phyloP scores from a whole-genome alignment of 352 stramenopile genomes.

The Thraustochytrium striatum region DNA sequence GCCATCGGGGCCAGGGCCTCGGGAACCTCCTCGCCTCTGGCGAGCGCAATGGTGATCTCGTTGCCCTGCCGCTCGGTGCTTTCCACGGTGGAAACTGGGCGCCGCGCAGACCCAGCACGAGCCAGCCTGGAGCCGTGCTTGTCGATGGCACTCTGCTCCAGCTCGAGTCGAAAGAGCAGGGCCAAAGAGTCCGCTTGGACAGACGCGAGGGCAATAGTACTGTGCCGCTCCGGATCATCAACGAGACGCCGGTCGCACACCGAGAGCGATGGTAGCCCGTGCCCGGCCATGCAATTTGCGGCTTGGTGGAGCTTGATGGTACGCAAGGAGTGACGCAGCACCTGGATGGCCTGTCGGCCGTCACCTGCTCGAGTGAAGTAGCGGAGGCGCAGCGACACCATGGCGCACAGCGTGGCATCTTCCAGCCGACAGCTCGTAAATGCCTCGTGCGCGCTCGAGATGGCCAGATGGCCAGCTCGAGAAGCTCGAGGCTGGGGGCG shows the following conservation, averaged over 20 bases:
- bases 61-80: background rate
- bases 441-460: background rate
- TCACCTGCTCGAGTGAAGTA: conserved; percentile 15
- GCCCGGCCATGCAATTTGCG: background rate
- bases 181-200: background rate
- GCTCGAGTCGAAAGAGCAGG: conserved; percentile 20
- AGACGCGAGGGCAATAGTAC: background rate
- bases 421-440: background rate
- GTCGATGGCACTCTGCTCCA: background rate
- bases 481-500: background rate
- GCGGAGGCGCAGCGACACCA: background rate
- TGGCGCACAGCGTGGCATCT: conserved; percentile 4
- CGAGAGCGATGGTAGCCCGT: background rate
- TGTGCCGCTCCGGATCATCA: background rate
- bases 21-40: background rate
- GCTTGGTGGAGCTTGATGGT: background rate
- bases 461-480: background rate
- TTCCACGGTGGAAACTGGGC: background rate
- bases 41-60: background rate
- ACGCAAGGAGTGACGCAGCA: conserved; percentile 2
- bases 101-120: too few species aligned
- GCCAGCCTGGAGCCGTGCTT: background rate
- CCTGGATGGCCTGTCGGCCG: background rate
- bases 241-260: background rate
- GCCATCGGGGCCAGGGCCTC: background rate